Percentiles rank a stretch among this genome's conserved stretches.
Evolutionary conservation across 108 stramenopile species (phyloP).

Genomic region (Skeletonema tropicum): DNA sequence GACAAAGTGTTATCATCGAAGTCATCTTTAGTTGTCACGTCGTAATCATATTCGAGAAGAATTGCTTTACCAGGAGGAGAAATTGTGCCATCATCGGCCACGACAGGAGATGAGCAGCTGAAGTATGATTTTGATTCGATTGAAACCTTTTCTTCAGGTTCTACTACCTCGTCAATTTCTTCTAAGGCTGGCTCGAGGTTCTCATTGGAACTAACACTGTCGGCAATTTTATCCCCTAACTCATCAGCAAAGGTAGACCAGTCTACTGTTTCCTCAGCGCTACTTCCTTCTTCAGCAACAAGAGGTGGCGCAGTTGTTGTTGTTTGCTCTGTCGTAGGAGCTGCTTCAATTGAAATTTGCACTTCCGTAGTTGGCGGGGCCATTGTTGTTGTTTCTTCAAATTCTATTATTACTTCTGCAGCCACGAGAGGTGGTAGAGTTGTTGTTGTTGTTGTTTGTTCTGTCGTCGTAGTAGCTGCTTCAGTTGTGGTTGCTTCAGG

Average conservation of each 20-base stretch:
- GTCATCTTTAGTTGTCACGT: not conserved
- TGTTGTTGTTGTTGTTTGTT: not conserved
- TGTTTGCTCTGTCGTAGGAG: not conserved
- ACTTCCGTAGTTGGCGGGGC: not conserved
- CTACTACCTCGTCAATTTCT: not conserved
- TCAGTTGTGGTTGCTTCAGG: too few species aligned
- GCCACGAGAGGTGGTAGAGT: not conserved
- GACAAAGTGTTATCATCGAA: not conserved
- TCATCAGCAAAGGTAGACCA: not conserved
- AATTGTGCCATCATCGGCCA: not conserved
- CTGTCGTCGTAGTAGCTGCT: not conserved
- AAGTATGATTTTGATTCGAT: not conserved
- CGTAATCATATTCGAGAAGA: slow-evolving; percentile 22
- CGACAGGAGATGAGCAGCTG: not conserved
- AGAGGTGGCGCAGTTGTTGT: not conserved
- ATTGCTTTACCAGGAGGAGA: not conserved
- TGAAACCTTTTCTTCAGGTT: not conserved
- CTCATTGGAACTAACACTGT: not conserved
- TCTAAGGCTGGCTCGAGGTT: not conserved
- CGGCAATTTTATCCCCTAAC: not conserved
- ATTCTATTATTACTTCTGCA: not conserved
- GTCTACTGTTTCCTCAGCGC: not conserved
- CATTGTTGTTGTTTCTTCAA: not conserved
- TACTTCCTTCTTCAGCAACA: not conserved
- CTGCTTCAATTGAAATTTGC: too few species aligned